Evolutionary conservation across 2,329 filamentous ascomycete genomes (phyloP), one percentile per base, ranked within the genome.

Genomic region (Lizonia empirigonia): DNA sequence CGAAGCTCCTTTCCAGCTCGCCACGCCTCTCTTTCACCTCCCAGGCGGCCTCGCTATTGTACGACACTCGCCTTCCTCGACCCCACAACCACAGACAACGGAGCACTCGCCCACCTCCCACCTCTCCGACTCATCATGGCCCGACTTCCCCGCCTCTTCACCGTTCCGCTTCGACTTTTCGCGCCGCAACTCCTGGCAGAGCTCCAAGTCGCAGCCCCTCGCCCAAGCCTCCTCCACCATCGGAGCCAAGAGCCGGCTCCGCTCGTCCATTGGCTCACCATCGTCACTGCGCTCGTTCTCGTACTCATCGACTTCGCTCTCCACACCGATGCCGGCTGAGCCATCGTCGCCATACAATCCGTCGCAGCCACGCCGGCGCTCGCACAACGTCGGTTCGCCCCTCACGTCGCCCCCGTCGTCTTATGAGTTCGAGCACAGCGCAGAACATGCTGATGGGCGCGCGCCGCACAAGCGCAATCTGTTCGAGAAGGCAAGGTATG

Each of bases 31-130:
- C 2, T 35, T 68, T 7, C 62, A 60, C 5, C 56, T 69, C 10
- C 65, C 67, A 2, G 56, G 60, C 7, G 63, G 67, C 0, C 53
- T 65, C 5, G 58, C 60, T 4, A 18, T 68, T 3, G 60, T 68
- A 5, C 54, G 59, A n/a, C 54, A 60, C 4, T 45, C 58, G 3
- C 30, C 41, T 2, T 23, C 18, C 2, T 36, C 41, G 3, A 36
- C 24, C 3, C 18, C 23, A 5, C 36, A 23, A 16, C 48, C 48
- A 15, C 30, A 41, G 2, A 46, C 41, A 18, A 39, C 39, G n/a
- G 13, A n/a, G 12, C 23, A 30, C 1, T 26, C 19, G 6, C 23
- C 35, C 7, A 35, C 19, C 2, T 41, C 41, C 10, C 23, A 24
- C 24, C 29, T 37, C n/a, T 41, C 41, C 18, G 24, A 40, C 18